Base-by-base conservation (phyloP, 371 early-diverging fungal species). In the Apophysomyces ossiformis region DNA sequence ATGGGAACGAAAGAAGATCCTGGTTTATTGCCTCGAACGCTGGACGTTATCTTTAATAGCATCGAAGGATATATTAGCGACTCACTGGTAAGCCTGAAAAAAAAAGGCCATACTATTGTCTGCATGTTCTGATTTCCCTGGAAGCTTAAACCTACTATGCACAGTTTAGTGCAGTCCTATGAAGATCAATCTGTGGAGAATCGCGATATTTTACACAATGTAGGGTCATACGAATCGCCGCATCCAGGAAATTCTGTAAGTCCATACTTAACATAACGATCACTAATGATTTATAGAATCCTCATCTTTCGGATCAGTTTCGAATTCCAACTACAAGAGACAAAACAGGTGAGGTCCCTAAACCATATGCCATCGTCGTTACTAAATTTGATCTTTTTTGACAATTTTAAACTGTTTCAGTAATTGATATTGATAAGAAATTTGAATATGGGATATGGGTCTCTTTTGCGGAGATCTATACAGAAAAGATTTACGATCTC, bases 401-500 rank as follows among this genome's bases (percentile, higher is more conserved):
- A 26, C 26, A 26, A 7, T 41, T 7, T 41, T 3, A 7, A 43
- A 16, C 9, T 32, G 16, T 38, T 45, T 26, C 59, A 82, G 85
- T 67, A 1, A 64, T 86, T 4, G 46, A 66, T 0, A 69, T 86
- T 26, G 80, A 82, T n/a, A 41, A 72, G 32, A 77, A 81, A 32
- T 89, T 81, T 75, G 87, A 85, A 62, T 93, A 90, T 65, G 78
- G 88, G 21, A 81, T 92, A 16, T 90, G 90, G 84, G 81, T 91
- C 36, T 91, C 92, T 5, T 93, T 88, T 76, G 84, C 89, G 7
- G 95, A 96, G 67, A 85, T 96, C 11, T 94, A 94, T 69, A 92
- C 90, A 37, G 96, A 95, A 69, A 86, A 89, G 66, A 86, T 95
- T 0, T 92, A 89, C 70, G 96, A 96, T 68, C 79, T 96, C 38